phyloP scores from a whole-genome alignment of 176 grass and related monocot genomes.

The Guadua angustifolia region DNA sequence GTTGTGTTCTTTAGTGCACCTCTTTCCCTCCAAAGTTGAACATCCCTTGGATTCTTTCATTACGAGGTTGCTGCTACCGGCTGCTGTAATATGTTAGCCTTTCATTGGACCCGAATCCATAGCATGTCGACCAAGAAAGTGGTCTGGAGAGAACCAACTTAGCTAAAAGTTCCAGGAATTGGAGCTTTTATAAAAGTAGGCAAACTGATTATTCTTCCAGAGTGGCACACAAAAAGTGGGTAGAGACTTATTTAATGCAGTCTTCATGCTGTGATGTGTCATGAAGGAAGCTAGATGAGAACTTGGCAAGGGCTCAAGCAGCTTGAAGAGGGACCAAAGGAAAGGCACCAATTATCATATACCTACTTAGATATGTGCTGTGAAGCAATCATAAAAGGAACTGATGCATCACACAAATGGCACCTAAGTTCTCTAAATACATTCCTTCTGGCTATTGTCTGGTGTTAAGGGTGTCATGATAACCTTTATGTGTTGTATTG shows the following conservation, averaged over 20 bases:
- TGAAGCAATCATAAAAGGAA: conserved; percentile 28
- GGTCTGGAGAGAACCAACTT: conserved; percentile 43
- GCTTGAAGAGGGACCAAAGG: conserved; percentile 13
- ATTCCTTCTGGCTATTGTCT: conserved; percentile 12
- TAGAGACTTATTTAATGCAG: conserved; percentile 45
- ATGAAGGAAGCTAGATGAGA: conserved; percentile 44
- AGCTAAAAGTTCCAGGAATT: conserved; percentile 39
- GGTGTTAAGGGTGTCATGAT: conserved; percentile 4
- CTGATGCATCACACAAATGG: not conserved
- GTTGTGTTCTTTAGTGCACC: conserved; percentile 33
- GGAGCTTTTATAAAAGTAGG: conserved; percentile 52
- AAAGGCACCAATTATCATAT: conserved; percentile 31
- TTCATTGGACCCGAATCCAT: conserved; percentile 10
- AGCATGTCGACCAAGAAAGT: conserved; percentile 37
- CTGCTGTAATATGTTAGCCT: conserved; percentile 31
- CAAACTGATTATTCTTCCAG: conserved; percentile 57
- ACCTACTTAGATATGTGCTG: conserved; percentile 4
- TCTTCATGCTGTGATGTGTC: conserved; percentile 29
- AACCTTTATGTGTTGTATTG: not conserved
- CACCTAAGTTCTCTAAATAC: conserved; percentile 12
- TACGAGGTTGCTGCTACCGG: conserved; percentile 19
- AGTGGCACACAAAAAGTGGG: conserved; percentile 51
- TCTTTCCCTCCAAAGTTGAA: conserved; percentile 38
- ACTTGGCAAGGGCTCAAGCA: conserved; percentile 43
- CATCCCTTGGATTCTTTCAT: conserved; percentile 26